Percentiles rank a stretch among this genome's conserved stretches.
These are phyloP conservation scores for Penicillium turbatum DNA, from an alignment of 495 filamentous ascomycete genomes.

Conservation along the genomic window DNA sequence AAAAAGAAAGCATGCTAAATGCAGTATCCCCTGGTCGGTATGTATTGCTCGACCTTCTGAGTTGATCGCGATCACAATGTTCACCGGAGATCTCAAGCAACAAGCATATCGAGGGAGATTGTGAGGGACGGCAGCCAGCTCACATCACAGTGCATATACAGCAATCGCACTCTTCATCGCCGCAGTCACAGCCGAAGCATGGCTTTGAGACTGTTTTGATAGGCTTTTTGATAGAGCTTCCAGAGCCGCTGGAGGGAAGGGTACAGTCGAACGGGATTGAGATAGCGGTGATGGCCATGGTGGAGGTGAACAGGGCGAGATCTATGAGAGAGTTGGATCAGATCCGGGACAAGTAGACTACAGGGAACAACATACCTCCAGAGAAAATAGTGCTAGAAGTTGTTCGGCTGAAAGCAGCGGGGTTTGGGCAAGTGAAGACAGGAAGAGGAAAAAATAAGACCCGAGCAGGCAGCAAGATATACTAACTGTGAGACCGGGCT, in stretches of 20 bases:
- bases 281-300: constrained; percentile 19
- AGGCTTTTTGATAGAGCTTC: constrained; percentile 36
- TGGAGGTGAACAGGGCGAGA: background rate
- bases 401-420: constrained; percentile 1
- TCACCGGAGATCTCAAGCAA: background rate
- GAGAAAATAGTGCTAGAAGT: background rate
- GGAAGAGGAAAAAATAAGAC: background rate
- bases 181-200: constrained; percentile 45
- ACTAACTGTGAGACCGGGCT: background rate
- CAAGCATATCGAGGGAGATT: background rate
- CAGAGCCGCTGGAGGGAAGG: constrained; percentile 33
- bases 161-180: constrained; percentile 43
- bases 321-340: background rate
- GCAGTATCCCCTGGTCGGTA: background rate
- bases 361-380: background rate
- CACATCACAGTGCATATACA: constrained; percentile 47
- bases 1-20: background rate
- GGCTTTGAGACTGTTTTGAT: constrained; percentile 43
- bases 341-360: background rate
- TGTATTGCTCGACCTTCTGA: background rate
- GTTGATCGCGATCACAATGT: background rate
- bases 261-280: constrained; percentile 27
- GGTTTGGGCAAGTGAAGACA: background rate
- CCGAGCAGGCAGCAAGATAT: constrained; percentile 13
- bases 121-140: background rate